Base-by-base conservation (phyloP, 495 filamentous ascomycete species). In the Melanomma pulvis-pyrius region DNA sequence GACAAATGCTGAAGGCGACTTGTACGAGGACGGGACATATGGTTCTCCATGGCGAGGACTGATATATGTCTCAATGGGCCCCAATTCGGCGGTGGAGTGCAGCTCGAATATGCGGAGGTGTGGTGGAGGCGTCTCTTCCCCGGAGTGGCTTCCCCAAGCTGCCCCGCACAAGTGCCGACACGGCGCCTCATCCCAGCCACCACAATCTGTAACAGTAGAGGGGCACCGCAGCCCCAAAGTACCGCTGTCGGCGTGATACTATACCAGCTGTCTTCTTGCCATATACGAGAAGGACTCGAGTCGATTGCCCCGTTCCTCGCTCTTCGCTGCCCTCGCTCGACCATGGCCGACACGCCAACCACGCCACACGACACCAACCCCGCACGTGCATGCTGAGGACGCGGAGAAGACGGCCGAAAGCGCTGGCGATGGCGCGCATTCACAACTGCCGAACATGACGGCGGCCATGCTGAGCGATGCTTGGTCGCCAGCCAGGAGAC, bases 131-230 rank as follows among this genome's bases (percentile, higher is more conserved):
- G 50, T 51, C 30, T 34, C 39, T 44, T 44, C 39, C 39, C 39
- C 25, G 22, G 4, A 13, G 1, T 22, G 21, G 50, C 50, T 53
- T 53, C 50, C 50, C 50, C 25, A 25, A 29, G 25, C 50, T 53
- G 25, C 50, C 50, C 50, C 50, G 50, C 50, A 53, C 50, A 53
- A 53, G 24, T 53, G 30, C 50, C 50, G 50, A 53, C 11, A 6
- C 17, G 39, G 13, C 39, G 13, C 9, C 39, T 12, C 39, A 44
- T n/a, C 39, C 39, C 39, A 44, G 39, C 13, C 39, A 17, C 39
- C 39, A 15, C 39, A 44, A 44, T 11, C 13, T 44, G 39, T 15
- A 11, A n/a, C n/a, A n/a, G n/a, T 6, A 44, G 39, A 3, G 13
- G 2, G n/a, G 8, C 39, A 44, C 39, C 39, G n/a, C 39, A 17